Base-by-base conservation (phyloP, 129 eudicot species). In the Solidago caesia region DNA sequence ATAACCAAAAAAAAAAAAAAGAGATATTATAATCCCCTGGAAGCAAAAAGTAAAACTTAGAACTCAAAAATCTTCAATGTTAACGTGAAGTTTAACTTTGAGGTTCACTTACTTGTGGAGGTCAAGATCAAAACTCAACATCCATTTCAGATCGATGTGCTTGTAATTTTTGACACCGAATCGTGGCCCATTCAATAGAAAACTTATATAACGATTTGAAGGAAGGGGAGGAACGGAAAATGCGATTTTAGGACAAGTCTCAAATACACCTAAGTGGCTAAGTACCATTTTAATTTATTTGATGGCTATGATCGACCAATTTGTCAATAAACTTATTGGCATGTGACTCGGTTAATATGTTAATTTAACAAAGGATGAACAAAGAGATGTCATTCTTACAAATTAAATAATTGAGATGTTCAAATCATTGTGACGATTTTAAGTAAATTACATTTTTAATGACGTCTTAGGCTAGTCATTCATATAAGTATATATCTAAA, bases 391-490 rank as follows among this genome's bases (percentile, higher is more conserved):
- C 71, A 70, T 48, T 59, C 7, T 12, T 5, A 42, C 7, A 8
- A 42, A 25, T 56, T 29, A 77, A 47, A 16, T 47, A 59, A 11
- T 16, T 42, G 39, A 77, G 69, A 60, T 69, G 70, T 55, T 48
- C 6, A 68, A 47, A 77, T 70, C 27, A 12, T 70, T 60, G 33
- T 59, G 60, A 59, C 51, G 0, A 12, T 14, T n/a, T 12, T 45
- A 7, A 33, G 9, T 46, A 7, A 60, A 12, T 11, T 66, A 75
- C 79, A 66, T 65, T 5, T 8, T 70, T 47, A 59, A 44, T 77
- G 53, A 58, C 47, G 75, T 51, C 72, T 39, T 60, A 27, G 52
- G 41, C 43, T 9, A 64, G n/a, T 64, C 53, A 75, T 33, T 74
- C 49, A 0, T 64, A 10, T 2, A 65, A 51, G 71, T 27, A 70